phyloP scores from a whole-genome alignment of 2,329 filamentous ascomycete genomes.

The Monilinia aucupariae region DNA sequence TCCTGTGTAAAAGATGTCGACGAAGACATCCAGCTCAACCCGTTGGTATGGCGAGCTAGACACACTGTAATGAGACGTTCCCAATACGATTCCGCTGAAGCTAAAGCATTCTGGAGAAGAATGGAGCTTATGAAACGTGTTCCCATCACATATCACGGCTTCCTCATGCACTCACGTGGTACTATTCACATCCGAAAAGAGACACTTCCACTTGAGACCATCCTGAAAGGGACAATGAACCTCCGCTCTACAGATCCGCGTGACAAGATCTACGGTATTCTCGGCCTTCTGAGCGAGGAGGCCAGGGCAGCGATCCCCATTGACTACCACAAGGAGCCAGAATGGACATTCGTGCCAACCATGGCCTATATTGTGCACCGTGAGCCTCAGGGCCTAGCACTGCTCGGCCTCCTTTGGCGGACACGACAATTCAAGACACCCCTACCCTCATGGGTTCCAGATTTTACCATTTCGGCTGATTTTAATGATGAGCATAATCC shows the following conservation, averaged over 20 bases:
- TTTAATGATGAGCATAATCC: not conserved
- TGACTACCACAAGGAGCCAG: constrained; percentile 10
- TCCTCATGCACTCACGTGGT: constrained; percentile 15
- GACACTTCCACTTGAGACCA: not conserved
- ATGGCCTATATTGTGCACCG: constrained; percentile 15
- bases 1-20: not conserved
- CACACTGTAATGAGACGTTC: constrained; percentile 5
- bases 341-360: constrained; percentile 16
- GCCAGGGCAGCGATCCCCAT: constrained; percentile 9
- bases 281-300: constrained; percentile 12
- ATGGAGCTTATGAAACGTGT: constrained; percentile 11
- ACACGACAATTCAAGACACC: constrained; percentile 9
- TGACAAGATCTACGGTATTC: constrained; percentile 18
- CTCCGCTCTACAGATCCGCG: constrained; percentile 17
- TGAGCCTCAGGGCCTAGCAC: constrained; percentile 9
- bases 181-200: constrained; percentile 8
- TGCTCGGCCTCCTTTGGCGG: constrained; percentile 14
- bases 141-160: constrained; percentile 13
- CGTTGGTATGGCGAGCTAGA: constrained; percentile 4
- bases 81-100: constrained; percentile 10
- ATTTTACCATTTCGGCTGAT: constrained; percentile 16
- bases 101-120: constrained; percentile 15
- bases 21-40: constrained; percentile 1
- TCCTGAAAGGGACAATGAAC: constrained; percentile 15
- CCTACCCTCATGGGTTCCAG: constrained; percentile 16